These are phyloP conservation scores for Pseudogymnoascus sp. DNA, from an alignment of 2,329 filamentous ascomycete genomes.

Conservation along the genomic window DNA sequence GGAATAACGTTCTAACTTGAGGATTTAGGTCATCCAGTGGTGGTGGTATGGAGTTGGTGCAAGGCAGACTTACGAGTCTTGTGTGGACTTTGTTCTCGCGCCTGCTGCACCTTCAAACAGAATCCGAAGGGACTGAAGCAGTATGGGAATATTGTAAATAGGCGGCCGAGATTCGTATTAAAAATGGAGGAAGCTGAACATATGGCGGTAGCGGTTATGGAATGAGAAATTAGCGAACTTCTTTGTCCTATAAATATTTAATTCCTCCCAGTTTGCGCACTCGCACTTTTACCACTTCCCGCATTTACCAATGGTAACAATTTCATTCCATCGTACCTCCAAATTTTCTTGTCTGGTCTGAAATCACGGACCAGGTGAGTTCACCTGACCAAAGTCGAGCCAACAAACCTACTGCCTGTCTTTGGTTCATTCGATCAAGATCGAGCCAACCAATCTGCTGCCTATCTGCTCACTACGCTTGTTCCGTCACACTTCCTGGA, in stretches of 20 bases:
- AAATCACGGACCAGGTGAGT: too few species aligned
- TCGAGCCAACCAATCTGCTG: too few species aligned
- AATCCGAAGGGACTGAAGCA: background rate
- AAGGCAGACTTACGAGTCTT: constrained; percentile 50
- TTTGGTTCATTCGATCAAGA: too few species aligned
- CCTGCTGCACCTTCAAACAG: background rate
- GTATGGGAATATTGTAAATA: background rate
- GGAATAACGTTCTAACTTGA: constrained; percentile 25
- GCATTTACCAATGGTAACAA: too few species aligned
- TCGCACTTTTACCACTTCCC: too few species aligned
- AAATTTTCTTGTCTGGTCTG: too few species aligned
- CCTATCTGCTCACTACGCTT: too few species aligned
- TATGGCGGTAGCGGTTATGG: background rate
- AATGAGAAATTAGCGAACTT: background rate
- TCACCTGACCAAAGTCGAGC: too few species aligned
- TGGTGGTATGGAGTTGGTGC: constrained; percentile 43
- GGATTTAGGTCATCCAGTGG: constrained; percentile 46
- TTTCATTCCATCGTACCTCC: too few species aligned
- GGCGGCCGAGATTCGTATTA: background rate
- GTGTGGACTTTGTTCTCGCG: constrained; percentile 39
- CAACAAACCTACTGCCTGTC: too few species aligned
- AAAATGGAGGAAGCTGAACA: background rate
- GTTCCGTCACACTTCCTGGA: too few species aligned
- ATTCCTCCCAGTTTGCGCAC: too few species aligned
- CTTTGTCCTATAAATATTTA: background rate